Conservation (phyloP, 2,329 filamentous ascomycete genomes). For the Thielaviopsis musarum region DNA sequence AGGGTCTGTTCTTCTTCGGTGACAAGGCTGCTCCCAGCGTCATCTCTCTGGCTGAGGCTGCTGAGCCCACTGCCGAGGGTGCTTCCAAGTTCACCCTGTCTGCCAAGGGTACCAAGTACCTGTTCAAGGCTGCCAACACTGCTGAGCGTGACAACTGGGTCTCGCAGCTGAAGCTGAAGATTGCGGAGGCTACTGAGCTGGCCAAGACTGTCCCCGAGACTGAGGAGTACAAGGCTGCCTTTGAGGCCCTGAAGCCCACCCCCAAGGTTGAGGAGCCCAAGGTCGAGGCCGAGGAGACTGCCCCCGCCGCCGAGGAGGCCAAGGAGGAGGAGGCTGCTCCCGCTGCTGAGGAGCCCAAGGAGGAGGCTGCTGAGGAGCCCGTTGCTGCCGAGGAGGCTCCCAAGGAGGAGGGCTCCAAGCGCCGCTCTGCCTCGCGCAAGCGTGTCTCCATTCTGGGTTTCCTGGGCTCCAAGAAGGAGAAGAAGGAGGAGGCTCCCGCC, state of each 20-base stretch:
- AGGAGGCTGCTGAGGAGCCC: slow-evolving; percentile 21
- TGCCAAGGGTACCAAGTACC: slow-evolving; percentile 76
- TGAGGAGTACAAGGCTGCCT: slow-evolving; percentile 75
- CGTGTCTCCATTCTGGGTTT: slow-evolving; percentile 48
- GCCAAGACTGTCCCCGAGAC: slow-evolving; percentile 56
- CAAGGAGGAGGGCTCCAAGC: slow-evolving; percentile 30
- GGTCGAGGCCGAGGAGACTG: slow-evolving; percentile 23
- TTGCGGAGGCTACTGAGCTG: slow-evolving; percentile 69
- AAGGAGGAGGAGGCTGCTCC: slow-evolving; percentile 20
- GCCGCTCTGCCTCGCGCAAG: slow-evolving; percentile 48
- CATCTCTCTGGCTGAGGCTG: slow-evolving; percentile 59
- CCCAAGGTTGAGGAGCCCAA: slow-evolving; percentile 25
- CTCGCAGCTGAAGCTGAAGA: slow-evolving; percentile 63
- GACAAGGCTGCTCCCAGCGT: slow-evolving; percentile 70
- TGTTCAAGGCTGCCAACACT: slow-evolving; percentile 62
- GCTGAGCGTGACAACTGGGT: slow-evolving; percentile 90
- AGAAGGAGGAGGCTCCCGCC: slow-evolving; percentile 24
- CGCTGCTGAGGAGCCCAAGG: slow-evolving; percentile 16
- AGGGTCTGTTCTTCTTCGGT: slow-evolving; percentile 83
- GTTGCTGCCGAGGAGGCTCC: slow-evolving; percentile 21
- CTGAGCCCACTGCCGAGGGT: slow-evolving; percentile 60
- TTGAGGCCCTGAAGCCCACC: slow-evolving; percentile 49
- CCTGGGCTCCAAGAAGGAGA: slow-evolving; percentile 36
- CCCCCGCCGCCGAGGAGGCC: slow-evolving; percentile 19
- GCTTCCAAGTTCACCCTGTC: slow-evolving; percentile 73